Percentiles rank a stretch among this genome's conserved stretches.
Conservation (phyloP, 257 asterid genomes). For the Penstemon eatonii region DNA sequence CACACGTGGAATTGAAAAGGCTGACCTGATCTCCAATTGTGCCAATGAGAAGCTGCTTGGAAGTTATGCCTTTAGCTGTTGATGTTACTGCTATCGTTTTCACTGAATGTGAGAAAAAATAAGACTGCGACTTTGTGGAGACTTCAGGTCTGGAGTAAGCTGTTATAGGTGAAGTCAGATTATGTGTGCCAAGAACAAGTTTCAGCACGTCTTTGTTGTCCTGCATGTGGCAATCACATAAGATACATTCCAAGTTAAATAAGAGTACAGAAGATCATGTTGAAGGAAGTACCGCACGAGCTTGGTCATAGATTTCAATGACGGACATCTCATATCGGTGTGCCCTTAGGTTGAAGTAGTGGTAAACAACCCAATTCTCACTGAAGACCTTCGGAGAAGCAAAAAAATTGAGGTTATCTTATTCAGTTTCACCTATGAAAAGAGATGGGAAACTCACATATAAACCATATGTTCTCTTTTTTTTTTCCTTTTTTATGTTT, state of each 20-base stretch:
- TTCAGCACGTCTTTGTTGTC: slow-evolving; percentile 89
- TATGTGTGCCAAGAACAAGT: slow-evolving; percentile 87
- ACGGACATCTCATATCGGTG: slow-evolving; percentile 98
- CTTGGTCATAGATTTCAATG: slow-evolving; percentile 93
- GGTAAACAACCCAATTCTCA: slow-evolving; percentile 98
- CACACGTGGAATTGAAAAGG: slow-evolving; percentile 1
- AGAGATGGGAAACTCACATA: neutral
- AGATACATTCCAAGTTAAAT: slow-evolving; percentile 19
- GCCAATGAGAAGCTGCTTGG: slow-evolving; percentile 92
- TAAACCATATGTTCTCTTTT: neutral
- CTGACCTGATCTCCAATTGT: slow-evolving; percentile 93
- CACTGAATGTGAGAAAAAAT: slow-evolving; percentile 79
- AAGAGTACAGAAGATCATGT: slow-evolving; percentile 23
- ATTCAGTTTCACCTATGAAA: slow-evolving; percentile 15
- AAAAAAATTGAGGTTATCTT: slow-evolving; percentile 1
- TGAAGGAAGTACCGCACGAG: slow-evolving; percentile 77
- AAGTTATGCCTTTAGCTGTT: slow-evolving; percentile 95
- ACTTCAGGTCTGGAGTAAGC: slow-evolving; percentile 93
- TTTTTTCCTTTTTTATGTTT: neutral
- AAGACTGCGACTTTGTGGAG: slow-evolving; percentile 78
- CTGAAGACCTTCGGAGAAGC: slow-evolving; percentile 68
- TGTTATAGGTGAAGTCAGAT: slow-evolving; percentile 84
- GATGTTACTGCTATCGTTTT: slow-evolving; percentile 81
- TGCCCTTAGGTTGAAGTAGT: slow-evolving; percentile 95
- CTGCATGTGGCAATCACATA: slow-evolving; percentile 46